A percentile compares a stretch with the other conserved stretches of the same genome.
Evolutionary conservation across 441 rosid genomes (phyloP).

Genomic region (Populus hybrid): DNA sequence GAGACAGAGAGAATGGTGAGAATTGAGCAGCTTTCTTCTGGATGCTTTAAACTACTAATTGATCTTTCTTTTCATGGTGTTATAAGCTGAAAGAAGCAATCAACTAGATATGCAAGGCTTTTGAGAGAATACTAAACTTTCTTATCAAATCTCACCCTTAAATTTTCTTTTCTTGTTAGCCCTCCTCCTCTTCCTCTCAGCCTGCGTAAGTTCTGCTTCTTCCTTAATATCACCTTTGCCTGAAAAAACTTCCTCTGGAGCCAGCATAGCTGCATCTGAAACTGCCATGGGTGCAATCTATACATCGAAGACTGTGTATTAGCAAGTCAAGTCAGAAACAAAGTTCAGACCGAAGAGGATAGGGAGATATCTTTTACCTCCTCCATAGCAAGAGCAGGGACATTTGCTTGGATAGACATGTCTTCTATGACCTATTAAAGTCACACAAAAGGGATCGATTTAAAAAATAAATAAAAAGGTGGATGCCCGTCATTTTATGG

Average conservation of each 20-base stretch:
- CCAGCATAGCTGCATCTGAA: slow-evolving; percentile 96
- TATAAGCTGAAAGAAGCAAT: background rate
- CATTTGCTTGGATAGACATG: slow-evolving; percentile 78
- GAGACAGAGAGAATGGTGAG: background rate
- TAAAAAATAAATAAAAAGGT: slow-evolving; percentile 22
- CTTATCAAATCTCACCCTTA: slow-evolving; percentile 48
- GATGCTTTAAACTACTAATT: background rate
- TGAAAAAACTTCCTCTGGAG: slow-evolving; percentile 85
- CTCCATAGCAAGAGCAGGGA: slow-evolving; percentile 96
- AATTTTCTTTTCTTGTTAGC: slow-evolving; percentile 90
- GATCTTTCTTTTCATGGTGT: background rate
- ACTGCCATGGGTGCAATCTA: slow-evolving; percentile 94
- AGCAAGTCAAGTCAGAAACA: slow-evolving; percentile 16
- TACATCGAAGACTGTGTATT: slow-evolving; percentile 25
- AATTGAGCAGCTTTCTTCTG: background rate
- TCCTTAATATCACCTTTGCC: slow-evolving; percentile 87
- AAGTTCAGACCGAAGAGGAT: background rate
- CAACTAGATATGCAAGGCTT: background rate
- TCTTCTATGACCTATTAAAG: slow-evolving; percentile 73
- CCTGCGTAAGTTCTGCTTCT: slow-evolving; percentile 74
- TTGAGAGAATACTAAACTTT: background rate
- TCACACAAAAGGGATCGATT: slow-evolving; percentile 26
- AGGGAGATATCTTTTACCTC: slow-evolving; percentile 49
- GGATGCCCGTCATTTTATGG: slow-evolving; percentile 7
- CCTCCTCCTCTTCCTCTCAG: slow-evolving; percentile 89